Percentiles rank a stretch among this genome's conserved stretches.
Evolutionary conservation across 768 basidiomycete genomes (phyloP).

Genomic region (Pulveroboletus frians): DNA sequence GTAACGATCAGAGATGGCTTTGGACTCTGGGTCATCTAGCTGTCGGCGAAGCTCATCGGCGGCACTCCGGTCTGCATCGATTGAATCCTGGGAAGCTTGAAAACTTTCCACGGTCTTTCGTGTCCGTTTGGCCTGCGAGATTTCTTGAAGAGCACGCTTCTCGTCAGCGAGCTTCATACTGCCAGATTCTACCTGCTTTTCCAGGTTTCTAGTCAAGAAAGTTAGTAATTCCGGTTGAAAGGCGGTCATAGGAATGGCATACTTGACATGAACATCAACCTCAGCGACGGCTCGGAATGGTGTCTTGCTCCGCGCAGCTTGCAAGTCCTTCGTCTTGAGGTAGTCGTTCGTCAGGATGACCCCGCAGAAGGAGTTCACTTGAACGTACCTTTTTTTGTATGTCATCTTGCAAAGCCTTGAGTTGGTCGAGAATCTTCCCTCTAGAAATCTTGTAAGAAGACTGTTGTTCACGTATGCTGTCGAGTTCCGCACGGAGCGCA

Average conservation of each 20-base stretch:
- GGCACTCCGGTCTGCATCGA: constrained; percentile 69
- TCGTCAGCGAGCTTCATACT: constrained; percentile 90
- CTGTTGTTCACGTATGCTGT: constrained; percentile 73
- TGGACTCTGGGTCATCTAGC: constrained; percentile 86
- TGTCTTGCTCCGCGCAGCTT: constrained; percentile 72
- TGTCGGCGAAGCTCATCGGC: constrained; percentile 79
- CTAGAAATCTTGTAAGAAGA: constrained; percentile 67
- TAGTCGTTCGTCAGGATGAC: constrained; percentile 1
- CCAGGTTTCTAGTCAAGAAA: constrained; percentile 54
- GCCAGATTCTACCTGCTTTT: constrained; percentile 90
- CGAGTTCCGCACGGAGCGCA: constrained; percentile 74
- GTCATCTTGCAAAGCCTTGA: constrained; percentile 72
- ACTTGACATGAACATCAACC: constrained; percentile 85
- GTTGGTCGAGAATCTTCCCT: constrained; percentile 68
- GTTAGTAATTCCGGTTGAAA: constrained; percentile 2
- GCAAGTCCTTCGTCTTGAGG: constrained; percentile 76
- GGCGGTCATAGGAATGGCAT: constrained; percentile 24
- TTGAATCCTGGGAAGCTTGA: constrained; percentile 70
- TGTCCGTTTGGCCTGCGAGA: constrained; percentile 63
- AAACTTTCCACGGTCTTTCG: constrained; percentile 78
- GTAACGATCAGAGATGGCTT: constrained; percentile 75
- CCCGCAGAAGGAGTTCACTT: background rate
- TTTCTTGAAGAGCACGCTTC: constrained; percentile 91
- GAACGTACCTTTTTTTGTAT: constrained; percentile 72
- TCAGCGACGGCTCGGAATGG: constrained; percentile 80